A percentile compares a stretch with the other conserved stretches of the same genome.
Conservation (phyloP, 2,329 filamentous ascomycete genomes). For the Rhynchosporium graminicola region DNA sequence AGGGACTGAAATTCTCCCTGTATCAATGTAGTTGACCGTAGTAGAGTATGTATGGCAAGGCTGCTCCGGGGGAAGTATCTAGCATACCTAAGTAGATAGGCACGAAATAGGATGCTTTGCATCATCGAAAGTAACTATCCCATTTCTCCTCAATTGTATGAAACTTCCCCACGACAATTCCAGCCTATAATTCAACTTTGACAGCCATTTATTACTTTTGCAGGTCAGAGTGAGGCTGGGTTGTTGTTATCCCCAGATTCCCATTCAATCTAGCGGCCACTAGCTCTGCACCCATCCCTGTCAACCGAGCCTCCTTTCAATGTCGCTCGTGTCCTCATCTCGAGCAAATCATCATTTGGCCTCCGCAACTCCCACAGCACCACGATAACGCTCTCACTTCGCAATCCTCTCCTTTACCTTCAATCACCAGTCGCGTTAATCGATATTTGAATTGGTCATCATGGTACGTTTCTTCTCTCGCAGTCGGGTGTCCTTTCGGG, state of each 20-base stretch:
- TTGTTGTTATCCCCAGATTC: constrained; percentile 3
- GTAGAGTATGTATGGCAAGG: constrained; percentile 24
- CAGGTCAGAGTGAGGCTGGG: not conserved
- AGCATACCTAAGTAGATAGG: constrained; percentile 4
- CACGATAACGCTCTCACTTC: constrained; percentile 13
- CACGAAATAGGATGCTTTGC: constrained; percentile 27
- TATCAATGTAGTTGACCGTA: constrained; percentile 31
- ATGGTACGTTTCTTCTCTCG: constrained; percentile 27
- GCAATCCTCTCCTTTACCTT: constrained; percentile 20
- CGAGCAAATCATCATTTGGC: constrained; percentile 13
- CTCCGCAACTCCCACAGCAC: constrained; percentile 13
- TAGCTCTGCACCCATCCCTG: constrained; percentile 24
- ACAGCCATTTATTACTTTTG: not conserved
- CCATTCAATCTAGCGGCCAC: constrained; percentile 6
- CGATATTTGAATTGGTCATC: constrained; percentile 7
- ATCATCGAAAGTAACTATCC: constrained; percentile 4
- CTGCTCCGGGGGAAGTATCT: constrained; percentile 6
- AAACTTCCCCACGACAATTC: not conserved
- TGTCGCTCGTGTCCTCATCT: constrained; percentile 36
- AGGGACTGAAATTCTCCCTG: constrained; percentile 20
- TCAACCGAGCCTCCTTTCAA: constrained; percentile 30
- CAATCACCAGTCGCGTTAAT: constrained; percentile 16
- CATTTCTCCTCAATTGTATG: not conserved
- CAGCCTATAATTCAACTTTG: too few species aligned
- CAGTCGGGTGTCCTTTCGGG: not conserved